These are phyloP conservation scores for Cercophora samala DNA, from an alignment of 495 filamentous ascomycete genomes.

Conservation along the genomic window DNA sequence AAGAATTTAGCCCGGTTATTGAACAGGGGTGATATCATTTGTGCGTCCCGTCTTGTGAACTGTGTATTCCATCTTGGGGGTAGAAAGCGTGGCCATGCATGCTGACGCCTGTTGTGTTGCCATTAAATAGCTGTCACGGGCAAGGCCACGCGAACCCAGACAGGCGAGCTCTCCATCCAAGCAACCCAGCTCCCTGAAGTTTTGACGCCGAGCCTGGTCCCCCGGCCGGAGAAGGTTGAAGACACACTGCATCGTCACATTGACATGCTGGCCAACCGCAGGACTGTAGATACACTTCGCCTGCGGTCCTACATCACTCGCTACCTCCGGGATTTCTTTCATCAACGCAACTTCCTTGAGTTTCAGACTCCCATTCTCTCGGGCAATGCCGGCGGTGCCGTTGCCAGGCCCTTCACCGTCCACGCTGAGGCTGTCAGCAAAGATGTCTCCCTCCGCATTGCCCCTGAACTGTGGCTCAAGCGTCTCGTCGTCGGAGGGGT, in stretches of 20 bases:
- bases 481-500: slow-evolving; percentile 91
- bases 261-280: slow-evolving; percentile 71
- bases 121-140: slow-evolving; percentile 60
- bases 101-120: not conserved
- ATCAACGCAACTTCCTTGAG: slow-evolving; percentile 69
- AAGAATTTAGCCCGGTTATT: slow-evolving; percentile 56
- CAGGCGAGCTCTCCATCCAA: slow-evolving; percentile 74
- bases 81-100: not conserved
- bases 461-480: slow-evolving; percentile 95
- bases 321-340: slow-evolving; percentile 68
- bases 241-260: slow-evolving; percentile 71
- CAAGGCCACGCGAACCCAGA: slow-evolving; percentile 62
- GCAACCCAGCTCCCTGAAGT: slow-evolving; percentile 64
- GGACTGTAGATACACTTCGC: slow-evolving; percentile 62
- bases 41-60: slow-evolving; percentile 20
- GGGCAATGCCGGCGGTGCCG: slow-evolving; percentile 71
- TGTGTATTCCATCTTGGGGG: slow-evolving; percentile 49
- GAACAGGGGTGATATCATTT: slow-evolving; percentile 73
- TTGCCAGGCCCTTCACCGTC: slow-evolving; percentile 80
- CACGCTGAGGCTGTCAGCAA: slow-evolving; percentile 68
- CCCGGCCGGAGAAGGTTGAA: slow-evolving; percentile 61
- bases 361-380: slow-evolving; percentile 87
- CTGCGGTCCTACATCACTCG: slow-evolving; percentile 72
- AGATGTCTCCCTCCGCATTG: slow-evolving; percentile 71
- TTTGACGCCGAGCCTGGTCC: slow-evolving; percentile 72